Base-by-base conservation (phyloP, 371 early-diverging fungal genomes). In the Cokeromyces recurvatus region DNA sequence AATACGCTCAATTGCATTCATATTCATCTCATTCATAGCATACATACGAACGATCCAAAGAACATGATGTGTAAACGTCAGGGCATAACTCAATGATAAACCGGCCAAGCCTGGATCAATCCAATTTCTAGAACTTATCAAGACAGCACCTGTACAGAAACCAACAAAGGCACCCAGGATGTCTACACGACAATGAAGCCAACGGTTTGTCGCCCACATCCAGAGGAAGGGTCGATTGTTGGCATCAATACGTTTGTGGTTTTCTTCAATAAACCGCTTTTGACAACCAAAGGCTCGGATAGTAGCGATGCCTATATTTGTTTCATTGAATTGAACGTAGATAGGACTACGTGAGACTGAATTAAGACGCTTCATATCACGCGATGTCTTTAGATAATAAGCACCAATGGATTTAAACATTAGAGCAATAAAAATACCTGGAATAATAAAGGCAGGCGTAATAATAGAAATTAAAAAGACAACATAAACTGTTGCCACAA, bases 311-410 rank as follows among this genome's bases (percentile, higher is more conserved):
- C 93, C 93, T 41, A 81, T 62, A 23, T 88, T 68, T 0, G 83
- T 85, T 55, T 91, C 92, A 38, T 73, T 75, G 53, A 90, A 87
- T 37, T 85, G 84, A 3, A 84, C 71, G 43, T 82, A 89, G 34
- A 94, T 76, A 6, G 96, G 95, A 19, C 85, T 82, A 48, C 85
- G 84, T 0, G 84, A 68, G 4, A 90, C 78, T 0, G 90, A 83
- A 52, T 92, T 90, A 32, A 95, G 60, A 17, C 94, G 86, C 78
- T 94, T 94, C 59, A 95, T 64, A 58, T 93, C 90, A n/a, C 94
- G 85, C 4, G 90, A 87, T 0, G 87, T 71, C 1, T 64, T 61
- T 9, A 90, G 68, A 53, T 91, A 93, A 48, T 80, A 79, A 0
- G 57, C 32, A 8, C 79, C 80, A 46, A 86, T 68, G 25, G 64